A percentile compares a stretch with the other conserved stretches of the same genome.
Conservation (phyloP, 2,329 filamentous ascomycete genomes). For the Ophiostoma perfectum region DNA sequence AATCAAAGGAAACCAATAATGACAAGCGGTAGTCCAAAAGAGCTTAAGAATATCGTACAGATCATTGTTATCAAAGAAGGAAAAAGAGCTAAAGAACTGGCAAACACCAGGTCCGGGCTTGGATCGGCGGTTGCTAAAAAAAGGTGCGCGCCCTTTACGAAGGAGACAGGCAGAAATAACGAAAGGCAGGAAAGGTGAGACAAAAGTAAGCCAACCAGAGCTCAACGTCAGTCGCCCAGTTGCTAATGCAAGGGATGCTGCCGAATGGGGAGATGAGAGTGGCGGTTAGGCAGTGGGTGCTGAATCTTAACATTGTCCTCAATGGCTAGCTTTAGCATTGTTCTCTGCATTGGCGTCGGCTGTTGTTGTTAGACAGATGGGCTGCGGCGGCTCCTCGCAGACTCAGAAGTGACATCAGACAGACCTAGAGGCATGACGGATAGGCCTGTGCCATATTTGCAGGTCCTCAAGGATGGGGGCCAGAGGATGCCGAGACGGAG, state of each 20-base stretch:
- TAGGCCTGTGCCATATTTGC: too few relatives aligned
- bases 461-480: too few relatives aligned
- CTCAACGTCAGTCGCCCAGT: too few relatives aligned
- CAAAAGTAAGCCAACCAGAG: not conserved
- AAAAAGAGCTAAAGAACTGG: too few relatives aligned
- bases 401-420: slow-evolving; percentile 9
- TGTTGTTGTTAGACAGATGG: not conserved
- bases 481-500: not conserved
- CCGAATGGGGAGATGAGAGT: not conserved
- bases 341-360: slow-evolving; percentile 18
- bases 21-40: not conserved
- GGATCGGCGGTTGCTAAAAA: not conserved
- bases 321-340: slow-evolving; percentile 24
- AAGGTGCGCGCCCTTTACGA: too few relatives aligned
- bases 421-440: too few relatives aligned
- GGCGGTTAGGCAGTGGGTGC: slow-evolving; percentile 6
- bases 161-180: too few relatives aligned
- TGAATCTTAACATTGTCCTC: slow-evolving; percentile 22
- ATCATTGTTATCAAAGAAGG: not conserved
- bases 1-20: not conserved
- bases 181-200: too few relatives aligned
- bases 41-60: not conserved
- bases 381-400: not conserved
- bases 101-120: not conserved
- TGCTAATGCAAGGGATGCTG: not conserved